These are phyloP conservation scores for Volutella citrinella DNA, from an alignment of 2,329 filamentous ascomycete genomes.

Conservation along the genomic window DNA sequence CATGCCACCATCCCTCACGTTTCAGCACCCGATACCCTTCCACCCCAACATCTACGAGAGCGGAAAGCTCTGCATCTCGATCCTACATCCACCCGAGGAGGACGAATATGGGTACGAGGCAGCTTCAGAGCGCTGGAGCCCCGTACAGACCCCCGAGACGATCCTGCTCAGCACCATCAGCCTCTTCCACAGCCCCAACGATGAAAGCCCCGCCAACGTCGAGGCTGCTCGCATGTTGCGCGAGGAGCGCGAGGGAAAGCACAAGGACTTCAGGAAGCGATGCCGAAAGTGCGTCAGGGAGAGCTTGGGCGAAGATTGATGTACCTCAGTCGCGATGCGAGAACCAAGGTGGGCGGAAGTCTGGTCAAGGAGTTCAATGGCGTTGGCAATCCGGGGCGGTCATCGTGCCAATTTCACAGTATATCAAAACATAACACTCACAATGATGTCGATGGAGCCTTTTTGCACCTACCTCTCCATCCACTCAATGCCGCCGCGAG, in stretches of 20 bases:
- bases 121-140: constrained; percentile 87
- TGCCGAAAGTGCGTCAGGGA: constrained; percentile 78
- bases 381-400: too few relatives aligned
- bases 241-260: constrained; percentile 62
- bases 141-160: constrained; percentile 92
- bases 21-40: constrained; percentile 78
- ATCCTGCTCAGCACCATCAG: constrained; percentile 91
- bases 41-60: constrained; percentile 91
- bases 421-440: too few relatives aligned
- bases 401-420: too few relatives aligned
- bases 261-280: constrained; percentile 72
- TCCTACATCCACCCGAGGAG: constrained; percentile 91
- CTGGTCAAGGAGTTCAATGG: constrained; percentile 1
- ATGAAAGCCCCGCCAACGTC: constrained; percentile 92
- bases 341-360: constrained; percentile 1
- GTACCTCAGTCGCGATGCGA: background rate
- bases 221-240: constrained; percentile 88
- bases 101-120: constrained; percentile 93
- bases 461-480: too few relatives aligned
- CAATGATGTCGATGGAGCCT: too few relatives aligned
- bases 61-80: constrained; percentile 93
- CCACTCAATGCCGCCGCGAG: too few relatives aligned
- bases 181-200: constrained; percentile 88
- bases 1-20: constrained; percentile 83
- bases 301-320: constrained; percentile 70